A percentile compares a stretch with the other conserved stretches of the same genome.
phyloP scores from a whole-genome alignment of 805 yeast genomes.

The Wickerhamiella bombiphila region DNA sequence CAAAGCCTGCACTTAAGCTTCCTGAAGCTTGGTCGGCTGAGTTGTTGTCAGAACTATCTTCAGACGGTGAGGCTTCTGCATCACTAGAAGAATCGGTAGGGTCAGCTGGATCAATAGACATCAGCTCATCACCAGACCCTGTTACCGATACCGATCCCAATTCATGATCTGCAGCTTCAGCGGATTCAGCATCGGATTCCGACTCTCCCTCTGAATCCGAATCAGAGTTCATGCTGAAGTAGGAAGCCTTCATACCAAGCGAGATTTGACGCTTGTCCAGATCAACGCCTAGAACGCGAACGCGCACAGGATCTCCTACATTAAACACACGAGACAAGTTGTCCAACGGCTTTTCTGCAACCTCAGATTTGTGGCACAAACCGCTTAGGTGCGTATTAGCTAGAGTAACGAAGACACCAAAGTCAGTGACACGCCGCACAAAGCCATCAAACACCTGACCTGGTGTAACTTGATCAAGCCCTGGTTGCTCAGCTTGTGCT shows the following conservation, averaged over 20 bases:
- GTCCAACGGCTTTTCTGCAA: slow-evolving; percentile 45
- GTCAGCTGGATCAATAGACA: slow-evolving; percentile 12
- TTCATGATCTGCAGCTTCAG: slow-evolving; percentile 16
- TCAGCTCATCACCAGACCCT: slow-evolving; percentile 7
- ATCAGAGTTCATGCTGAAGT: slow-evolving; percentile 35
- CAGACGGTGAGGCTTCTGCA: slow-evolving; percentile 8
- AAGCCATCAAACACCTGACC: slow-evolving; percentile 68
- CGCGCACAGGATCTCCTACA: slow-evolving; percentile 84
- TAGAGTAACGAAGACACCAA: slow-evolving; percentile 78
- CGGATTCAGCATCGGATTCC: slow-evolving; percentile 13
- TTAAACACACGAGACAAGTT: slow-evolving; percentile 56
- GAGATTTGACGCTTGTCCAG: slow-evolving; percentile 57
- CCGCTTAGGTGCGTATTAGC: slow-evolving; percentile 73
- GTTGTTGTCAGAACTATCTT: slow-evolving; percentile 10
- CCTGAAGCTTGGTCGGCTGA: slow-evolving; percentile 18
- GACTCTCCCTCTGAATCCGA: slow-evolving; percentile 6
- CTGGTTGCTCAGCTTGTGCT: slow-evolving; percentile 29
- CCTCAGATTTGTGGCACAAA: slow-evolving; percentile 71
- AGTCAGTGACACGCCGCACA: slow-evolving; percentile 63
- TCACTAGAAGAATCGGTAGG: slow-evolving; percentile 11
- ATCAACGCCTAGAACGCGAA: slow-evolving; percentile 54
- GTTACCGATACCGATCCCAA: slow-evolving; percentile 5
- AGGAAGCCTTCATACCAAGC: slow-evolving; percentile 90
- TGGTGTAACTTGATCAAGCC: slow-evolving; percentile 44
- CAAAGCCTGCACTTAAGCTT: slow-evolving; percentile 77